These are phyloP conservation scores for Blastocystis sp. DNA, from an alignment of 352 stramenopile species.

Conservation along the genomic window DNA sequence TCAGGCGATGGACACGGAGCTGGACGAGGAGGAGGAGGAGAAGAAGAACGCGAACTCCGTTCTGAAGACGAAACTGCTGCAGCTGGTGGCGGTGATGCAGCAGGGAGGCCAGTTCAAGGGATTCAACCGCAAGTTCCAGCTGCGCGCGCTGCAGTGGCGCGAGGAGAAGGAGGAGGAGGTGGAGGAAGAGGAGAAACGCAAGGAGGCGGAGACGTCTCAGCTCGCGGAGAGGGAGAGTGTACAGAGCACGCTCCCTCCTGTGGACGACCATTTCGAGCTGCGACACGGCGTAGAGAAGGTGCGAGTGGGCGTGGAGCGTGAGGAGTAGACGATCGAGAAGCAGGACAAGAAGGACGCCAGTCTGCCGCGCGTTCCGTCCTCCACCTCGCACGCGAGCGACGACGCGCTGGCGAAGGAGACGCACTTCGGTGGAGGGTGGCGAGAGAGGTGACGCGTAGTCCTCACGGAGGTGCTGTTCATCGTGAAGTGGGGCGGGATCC, in stretches of 20 bases:
- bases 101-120: slow-evolving; percentile 91
- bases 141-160: slow-evolving; percentile 85
- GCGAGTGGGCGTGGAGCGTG: not conserved
- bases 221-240: too few relatives aligned
- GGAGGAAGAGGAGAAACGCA: not conserved
- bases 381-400: slow-evolving; percentile 83
- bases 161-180: slow-evolving; percentile 75
- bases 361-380: not conserved
- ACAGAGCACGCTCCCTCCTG: too few relatives aligned
- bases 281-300: slow-evolving; percentile 30
- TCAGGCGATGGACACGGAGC: slow-evolving; percentile 82
- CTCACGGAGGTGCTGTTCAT: slow-evolving; percentile 94
- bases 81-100: slow-evolving; percentile 94
- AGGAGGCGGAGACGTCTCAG: not conserved
- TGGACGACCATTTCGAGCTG: slow-evolving; percentile 12
- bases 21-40: slow-evolving; percentile 84
- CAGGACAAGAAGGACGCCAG: slow-evolving; percentile 73
- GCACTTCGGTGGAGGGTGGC: slow-evolving; percentile 73
- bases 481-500: slow-evolving; percentile 97
- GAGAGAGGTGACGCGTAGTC: slow-evolving; percentile 47
- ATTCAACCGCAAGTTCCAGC: slow-evolving; percentile 98
- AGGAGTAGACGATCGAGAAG: slow-evolving; percentile 55
- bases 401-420: slow-evolving; percentile 76
- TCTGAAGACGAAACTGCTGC: slow-evolving; percentile 82
- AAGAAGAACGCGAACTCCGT: slow-evolving; percentile 76